Evolutionary conservation across 352 stramenopile species (phyloP).

Genomic region (Nothophytophthora sp.): DNA sequence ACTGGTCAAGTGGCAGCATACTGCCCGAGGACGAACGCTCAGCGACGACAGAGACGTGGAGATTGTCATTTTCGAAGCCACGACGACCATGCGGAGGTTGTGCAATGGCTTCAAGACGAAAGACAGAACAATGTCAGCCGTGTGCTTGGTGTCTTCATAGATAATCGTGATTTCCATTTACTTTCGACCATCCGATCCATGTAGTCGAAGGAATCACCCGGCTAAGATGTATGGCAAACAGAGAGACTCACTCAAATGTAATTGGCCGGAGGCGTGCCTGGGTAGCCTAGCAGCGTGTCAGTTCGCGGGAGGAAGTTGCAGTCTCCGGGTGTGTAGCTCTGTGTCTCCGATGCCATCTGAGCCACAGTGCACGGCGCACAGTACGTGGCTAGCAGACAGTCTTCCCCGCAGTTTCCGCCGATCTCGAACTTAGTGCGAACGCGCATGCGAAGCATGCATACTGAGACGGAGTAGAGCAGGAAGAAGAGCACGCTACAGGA

Average conservation of each 20-base stretch:
- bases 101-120: too few species aligned
- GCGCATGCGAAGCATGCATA: conserved; percentile 28
- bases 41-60: too few species aligned
- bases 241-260: conserved; percentile 15
- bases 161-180: too few species aligned
- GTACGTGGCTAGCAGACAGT: conserved; percentile 20
- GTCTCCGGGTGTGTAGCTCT: conserved; percentile 51
- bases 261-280: conserved; percentile 3
- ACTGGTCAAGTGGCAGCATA: too few species aligned
- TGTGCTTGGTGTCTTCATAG: too few species aligned
- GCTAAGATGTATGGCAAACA: neutral
- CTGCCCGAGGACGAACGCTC: too few species aligned
- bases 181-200: neutral
- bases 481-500: conserved; percentile 15
- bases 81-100: too few species aligned
- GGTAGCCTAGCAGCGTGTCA: conserved; percentile 24
- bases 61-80: too few species aligned
- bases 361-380: conserved; percentile 49
- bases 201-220: neutral
- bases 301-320: conserved; percentile 34
- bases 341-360: conserved; percentile 57
- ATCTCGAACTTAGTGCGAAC: conserved; percentile 49
- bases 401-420: conserved; percentile 18
- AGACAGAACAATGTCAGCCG: too few species aligned
- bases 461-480: conserved; percentile 20